Conservation (phyloP, 2,329 filamentous ascomycete genomes). For the Nemania abortiva region DNA sequence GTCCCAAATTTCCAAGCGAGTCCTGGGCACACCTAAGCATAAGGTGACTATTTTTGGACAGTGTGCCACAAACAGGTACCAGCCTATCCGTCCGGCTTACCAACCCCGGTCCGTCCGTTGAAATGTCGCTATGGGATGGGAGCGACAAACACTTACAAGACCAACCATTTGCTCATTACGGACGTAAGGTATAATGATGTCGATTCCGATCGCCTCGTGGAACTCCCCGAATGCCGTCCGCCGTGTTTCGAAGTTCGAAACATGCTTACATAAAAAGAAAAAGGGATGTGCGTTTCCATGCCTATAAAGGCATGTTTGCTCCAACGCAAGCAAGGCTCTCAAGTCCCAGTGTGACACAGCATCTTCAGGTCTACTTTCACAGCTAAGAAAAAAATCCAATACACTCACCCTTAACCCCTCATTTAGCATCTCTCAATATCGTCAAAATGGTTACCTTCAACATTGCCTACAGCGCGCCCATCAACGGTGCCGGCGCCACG, state of each 20-base stretch:
- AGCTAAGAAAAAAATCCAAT: neutral
- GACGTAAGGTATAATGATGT: conserved; percentile 1
- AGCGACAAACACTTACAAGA: conserved; percentile 2
- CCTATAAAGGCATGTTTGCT: neutral
- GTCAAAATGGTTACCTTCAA: conserved; percentile 53
- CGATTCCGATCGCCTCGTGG: conserved; percentile 20
- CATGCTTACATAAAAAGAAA: conserved; percentile 21
- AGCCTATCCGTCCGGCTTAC: conserved; percentile 17
- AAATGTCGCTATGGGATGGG: neutral
- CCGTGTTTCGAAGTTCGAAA: conserved; percentile 1
- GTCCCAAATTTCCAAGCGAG: conserved; percentile 11
- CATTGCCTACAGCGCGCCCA: conserved; percentile 53
- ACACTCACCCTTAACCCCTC: neutral
- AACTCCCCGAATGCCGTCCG: conserved; percentile 34
- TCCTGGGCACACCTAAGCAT: conserved; percentile 9
- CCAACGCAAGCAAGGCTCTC: neutral
- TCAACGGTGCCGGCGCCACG: conserved; percentile 52
- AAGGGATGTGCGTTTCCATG: neutral
- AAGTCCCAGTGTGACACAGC: conserved; percentile 8
- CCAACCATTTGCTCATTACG: conserved; percentile 6
- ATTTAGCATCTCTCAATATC: neutral
- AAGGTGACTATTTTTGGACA: conserved; percentile 30
- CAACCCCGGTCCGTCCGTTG: conserved; percentile 1
- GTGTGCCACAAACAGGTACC: conserved; percentile 13
- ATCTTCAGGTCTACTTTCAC: neutral